These are phyloP conservation scores for Scopulariopsis brevicaulis DNA, from an alignment of 2,329 filamentous ascomycete species.

Conservation along the genomic window DNA sequence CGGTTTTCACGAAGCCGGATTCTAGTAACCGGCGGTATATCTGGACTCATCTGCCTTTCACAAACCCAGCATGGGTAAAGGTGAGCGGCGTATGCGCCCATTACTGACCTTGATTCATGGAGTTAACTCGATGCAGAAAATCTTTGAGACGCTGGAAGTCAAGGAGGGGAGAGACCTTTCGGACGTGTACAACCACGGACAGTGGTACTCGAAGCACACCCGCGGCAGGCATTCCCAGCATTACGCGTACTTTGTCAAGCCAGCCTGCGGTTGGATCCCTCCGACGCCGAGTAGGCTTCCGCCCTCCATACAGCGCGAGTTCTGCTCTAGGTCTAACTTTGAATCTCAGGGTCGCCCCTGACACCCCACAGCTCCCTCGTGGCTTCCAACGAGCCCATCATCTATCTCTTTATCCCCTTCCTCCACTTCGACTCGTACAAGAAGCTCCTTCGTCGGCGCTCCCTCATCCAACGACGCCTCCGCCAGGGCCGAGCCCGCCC, in stretches of 20 bases:
- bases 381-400: slow-evolving; percentile 15
- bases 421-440: slow-evolving; percentile 55
- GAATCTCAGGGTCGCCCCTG: slow-evolving; percentile 21
- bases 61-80: slow-evolving; percentile 47
- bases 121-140: slow-evolving; percentile 16
- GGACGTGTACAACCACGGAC: slow-evolving; percentile 30
- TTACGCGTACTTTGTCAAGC: slow-evolving; percentile 36
- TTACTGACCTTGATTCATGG: not conserved
- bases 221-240: slow-evolving; percentile 35
- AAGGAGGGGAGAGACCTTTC: slow-evolving; percentile 23
- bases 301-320: not conserved
- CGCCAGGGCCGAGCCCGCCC: slow-evolving; percentile 42
- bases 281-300: slow-evolving; percentile 18
- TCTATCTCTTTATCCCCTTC: slow-evolving; percentile 45
- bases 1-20: slow-evolving; percentile 3
- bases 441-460: slow-evolving; percentile 41
- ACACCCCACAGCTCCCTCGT: slow-evolving; percentile 16
- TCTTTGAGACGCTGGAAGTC: slow-evolving; percentile 30
- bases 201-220: slow-evolving; percentile 36
- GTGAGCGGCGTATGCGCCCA: slow-evolving; percentile 18
- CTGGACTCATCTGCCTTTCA: slow-evolving; percentile 47
- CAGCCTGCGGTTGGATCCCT: slow-evolving; percentile 34
- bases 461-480: slow-evolving; percentile 39
- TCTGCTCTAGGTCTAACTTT: not conserved
- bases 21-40: slow-evolving; percentile 26